Evolutionary conservation across 2,329 filamentous ascomycete genomes (phyloP), one percentile per base, ranked within the genome.

Genomic region (Coniochaeta hoffmannii): DNA sequence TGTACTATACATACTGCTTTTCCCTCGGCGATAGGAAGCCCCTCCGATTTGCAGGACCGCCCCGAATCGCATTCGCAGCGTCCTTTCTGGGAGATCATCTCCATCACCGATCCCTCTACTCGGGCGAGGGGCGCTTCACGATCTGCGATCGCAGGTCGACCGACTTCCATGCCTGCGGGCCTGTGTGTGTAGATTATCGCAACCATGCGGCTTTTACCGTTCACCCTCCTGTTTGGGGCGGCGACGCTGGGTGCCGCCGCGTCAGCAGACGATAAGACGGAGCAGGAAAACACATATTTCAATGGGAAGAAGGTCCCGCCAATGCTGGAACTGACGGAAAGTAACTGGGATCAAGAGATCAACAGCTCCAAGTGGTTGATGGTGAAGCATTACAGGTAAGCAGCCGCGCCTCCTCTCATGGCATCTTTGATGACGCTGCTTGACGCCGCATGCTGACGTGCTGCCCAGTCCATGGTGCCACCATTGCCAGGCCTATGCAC

Each of bases 401-500:
- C 3, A 14, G 12, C 56, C 44, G 11, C 28, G 22, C 36, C 14
- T 31, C n/a, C 15, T 32, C 28, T n/a, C n/a, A n/a, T n/a, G n/a
- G n/a, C n/a, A n/a, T n/a, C n/a, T n/a, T 4, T 17, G 26, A 32
- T 3, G 15, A 6, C 4, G 4, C 46, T n/a, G 50, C 28, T 17
- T 2, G 19, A 11, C 17, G 31, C 17, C 32, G 17, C 28, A 36
- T 57, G 35, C 61, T 63, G 53, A 68, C 68, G 55, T 56, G 28
- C 41, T 30, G 8, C 57, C 17, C 30, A 84, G 81, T 63, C 81
- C 81, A 11, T 82, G 76, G 61, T 85, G 81, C 71, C 79, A 79
- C 50, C 90, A 96, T 71, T 97, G 92, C 74, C 80, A 80, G 68
- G 76, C 80, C 52, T 89, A 90, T 65, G 90, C 89, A 53, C 94